Conservation (phyloP, 257 asterid genomes). For the Marsdenia floribunda region DNA sequence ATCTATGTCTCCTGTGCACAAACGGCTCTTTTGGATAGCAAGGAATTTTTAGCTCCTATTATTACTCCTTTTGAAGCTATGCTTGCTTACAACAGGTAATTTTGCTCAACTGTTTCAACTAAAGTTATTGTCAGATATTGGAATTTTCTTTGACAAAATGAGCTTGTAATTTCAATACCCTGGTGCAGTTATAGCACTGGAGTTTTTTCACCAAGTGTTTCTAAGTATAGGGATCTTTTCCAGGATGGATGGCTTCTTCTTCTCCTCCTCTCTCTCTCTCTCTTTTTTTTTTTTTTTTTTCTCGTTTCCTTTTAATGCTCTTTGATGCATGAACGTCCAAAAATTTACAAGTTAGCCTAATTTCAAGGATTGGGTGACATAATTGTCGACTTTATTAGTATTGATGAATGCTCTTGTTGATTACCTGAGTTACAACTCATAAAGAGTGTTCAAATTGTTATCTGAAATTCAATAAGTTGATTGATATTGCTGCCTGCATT, state of each 20-base stretch:
- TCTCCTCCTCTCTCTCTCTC: too few species aligned
- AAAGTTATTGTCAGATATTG: background rate
- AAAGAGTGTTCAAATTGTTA: background rate
- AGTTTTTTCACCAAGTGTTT: background rate
- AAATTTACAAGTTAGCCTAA: background rate
- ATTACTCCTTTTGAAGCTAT: conserved; percentile 95
- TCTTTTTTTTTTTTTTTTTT: background rate
- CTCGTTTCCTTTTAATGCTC: background rate
- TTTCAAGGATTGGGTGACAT: background rate
- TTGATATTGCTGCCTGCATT: background rate
- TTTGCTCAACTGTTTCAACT: background rate
- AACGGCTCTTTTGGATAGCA: conserved; percentile 87
- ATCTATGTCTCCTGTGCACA: conserved; percentile 85
- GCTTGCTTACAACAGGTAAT: conserved; percentile 81
- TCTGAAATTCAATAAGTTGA: background rate
- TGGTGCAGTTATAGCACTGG: background rate
- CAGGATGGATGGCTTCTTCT: background rate
- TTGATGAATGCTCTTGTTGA: background rate
- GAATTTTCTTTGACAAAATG: background rate
- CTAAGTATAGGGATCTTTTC: background rate
- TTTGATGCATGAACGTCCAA: background rate
- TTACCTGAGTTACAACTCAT: background rate
- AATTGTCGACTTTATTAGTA: background rate
- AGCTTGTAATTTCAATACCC: background rate
- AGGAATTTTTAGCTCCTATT: conserved; percentile 94